Percentiles rank a stretch among this genome's conserved stretches.
Evolutionary conservation across 768 basidiomycete species (phyloP).

Genomic region (Pulveroboletus sp.): DNA sequence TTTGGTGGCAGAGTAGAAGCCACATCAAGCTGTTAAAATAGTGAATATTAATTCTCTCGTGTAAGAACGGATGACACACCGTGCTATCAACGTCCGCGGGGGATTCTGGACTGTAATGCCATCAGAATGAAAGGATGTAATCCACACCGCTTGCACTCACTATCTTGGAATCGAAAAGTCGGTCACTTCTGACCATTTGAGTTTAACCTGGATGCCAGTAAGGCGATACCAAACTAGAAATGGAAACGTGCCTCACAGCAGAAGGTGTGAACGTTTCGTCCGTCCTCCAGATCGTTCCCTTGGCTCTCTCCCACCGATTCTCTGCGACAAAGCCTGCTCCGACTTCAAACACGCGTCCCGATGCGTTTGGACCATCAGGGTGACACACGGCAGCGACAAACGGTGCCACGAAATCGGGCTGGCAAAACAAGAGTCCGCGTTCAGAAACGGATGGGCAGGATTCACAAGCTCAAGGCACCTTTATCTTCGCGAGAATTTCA

Average conservation of each 20-base stretch:
- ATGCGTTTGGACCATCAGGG: constrained; percentile 74
- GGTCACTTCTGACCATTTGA: constrained; percentile 74
- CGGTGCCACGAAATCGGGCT: constrained; percentile 89
- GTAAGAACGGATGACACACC: constrained; percentile 30
- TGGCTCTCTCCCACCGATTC: constrained; percentile 88
- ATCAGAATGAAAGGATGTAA: constrained; percentile 7
- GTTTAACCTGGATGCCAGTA: constrained; percentile 54
- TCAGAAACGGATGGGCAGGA: background rate
- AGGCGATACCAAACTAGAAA: background rate
- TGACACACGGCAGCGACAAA: constrained; percentile 86
- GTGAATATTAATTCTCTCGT: background rate
- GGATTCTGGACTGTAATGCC: constrained; percentile 50
- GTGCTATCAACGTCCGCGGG: constrained; percentile 58
- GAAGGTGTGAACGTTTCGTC: constrained; percentile 91
- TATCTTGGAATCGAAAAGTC: constrained; percentile 72
- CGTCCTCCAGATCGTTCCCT: constrained; percentile 84
- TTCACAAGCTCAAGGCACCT: constrained; percentile 36
- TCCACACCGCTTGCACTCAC: constrained; percentile 38
- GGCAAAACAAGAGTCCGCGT: background rate
- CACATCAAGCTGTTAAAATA: constrained; percentile 48
- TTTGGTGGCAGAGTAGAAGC: constrained; percentile 66
- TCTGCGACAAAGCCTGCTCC: constrained; percentile 92
- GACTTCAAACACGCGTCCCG: constrained; percentile 83
- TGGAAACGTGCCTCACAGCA: constrained; percentile 51
- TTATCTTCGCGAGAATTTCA: constrained; percentile 86